Evolutionary conservation across 2,329 filamentous ascomycete genomes (phyloP).

Genomic region (Alternaria atra): DNA sequence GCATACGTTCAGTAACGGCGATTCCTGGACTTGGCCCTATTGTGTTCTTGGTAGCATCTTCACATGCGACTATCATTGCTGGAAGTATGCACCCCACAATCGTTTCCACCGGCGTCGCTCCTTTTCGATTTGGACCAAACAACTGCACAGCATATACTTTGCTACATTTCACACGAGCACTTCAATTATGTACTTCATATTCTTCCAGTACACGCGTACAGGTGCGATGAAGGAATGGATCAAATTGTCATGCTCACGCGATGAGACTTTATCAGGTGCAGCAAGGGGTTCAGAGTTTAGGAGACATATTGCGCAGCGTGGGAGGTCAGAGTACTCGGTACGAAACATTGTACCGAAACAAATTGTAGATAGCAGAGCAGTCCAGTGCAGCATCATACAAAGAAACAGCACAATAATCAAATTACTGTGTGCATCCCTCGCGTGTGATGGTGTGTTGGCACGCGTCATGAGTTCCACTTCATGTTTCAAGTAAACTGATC

Average conservation of each 20-base stretch:
- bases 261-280: slow-evolving; percentile 6
- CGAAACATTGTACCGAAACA: slow-evolving; percentile 4
- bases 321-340: background rate
- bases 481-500: slow-evolving; percentile 4
- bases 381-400: slow-evolving; percentile 3
- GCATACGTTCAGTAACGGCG: slow-evolving; percentile 4
- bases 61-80: background rate
- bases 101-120: background rate
- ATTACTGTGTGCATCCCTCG: slow-evolving; percentile 1
- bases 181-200: background rate
- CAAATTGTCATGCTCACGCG: slow-evolving; percentile 11
- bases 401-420: background rate
- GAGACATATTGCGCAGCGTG: slow-evolving; percentile 1
- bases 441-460: background rate
- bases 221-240: background rate
- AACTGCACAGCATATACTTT: background rate
- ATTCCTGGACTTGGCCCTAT: background rate
- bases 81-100: background rate
- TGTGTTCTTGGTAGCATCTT: background rate
- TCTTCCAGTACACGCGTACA: background rate
- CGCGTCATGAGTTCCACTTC: background rate
- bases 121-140: background rate
- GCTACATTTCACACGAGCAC: background rate
- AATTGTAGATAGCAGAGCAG: slow-evolving; percentile 6
- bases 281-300: slow-evolving; percentile 8